Base-by-base conservation (phyloP, 2,329 filamentous ascomycete genomes). In the Fusarium goolgardi region DNA sequence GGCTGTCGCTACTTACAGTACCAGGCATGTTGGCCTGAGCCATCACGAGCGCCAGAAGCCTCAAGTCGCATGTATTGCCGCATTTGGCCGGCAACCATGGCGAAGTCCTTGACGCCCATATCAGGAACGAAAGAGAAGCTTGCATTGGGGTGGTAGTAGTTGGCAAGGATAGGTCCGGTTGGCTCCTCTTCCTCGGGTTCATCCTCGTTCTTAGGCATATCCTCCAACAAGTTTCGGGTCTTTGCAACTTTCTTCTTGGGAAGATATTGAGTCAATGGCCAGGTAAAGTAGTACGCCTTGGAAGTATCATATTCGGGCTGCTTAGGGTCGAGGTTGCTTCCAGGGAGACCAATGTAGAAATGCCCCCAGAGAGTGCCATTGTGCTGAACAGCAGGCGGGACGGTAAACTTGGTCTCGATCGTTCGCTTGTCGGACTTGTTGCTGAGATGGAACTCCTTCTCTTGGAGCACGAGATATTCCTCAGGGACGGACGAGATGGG, bases 301-400 rank as follows among this genome's bases (percentile, higher is more conserved):
- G 86, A 85, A 0, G 88, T 81, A 76, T 96, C 91, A 78, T 93
- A 99, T 59, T 84, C 85, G 1, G 88, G 82, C 57, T 88, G 85
- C 12, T 85, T 85, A 4, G 95, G 95, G 74, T 98, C 95, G 32
- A 97, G 82, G 57, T 87, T 84, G 61, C 88, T 87, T 54, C 94
- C 95, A 12, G 89, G 82, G 69, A 97, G 87, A 13, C 89, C 93
- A 63, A 98, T 83, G 74, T 94, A 97, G 79, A 98, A 96, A 78
- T 99, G 96, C 4, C 92, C 95, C 89, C 93, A 97, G 12, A 99
- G 86, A 2, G 95, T 97, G 34, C 93, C 94, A 77, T 98, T 98
- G 71, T 94, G 86, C 83, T 97, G 94, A 1, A 97, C 94, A 41
- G 88, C 84, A 65, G 84, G 83, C 4, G 96, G 95, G 6, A 98